Base-by-base conservation (phyloP, 805 yeast genomes). In the Ogataea nonfermentans region DNA sequence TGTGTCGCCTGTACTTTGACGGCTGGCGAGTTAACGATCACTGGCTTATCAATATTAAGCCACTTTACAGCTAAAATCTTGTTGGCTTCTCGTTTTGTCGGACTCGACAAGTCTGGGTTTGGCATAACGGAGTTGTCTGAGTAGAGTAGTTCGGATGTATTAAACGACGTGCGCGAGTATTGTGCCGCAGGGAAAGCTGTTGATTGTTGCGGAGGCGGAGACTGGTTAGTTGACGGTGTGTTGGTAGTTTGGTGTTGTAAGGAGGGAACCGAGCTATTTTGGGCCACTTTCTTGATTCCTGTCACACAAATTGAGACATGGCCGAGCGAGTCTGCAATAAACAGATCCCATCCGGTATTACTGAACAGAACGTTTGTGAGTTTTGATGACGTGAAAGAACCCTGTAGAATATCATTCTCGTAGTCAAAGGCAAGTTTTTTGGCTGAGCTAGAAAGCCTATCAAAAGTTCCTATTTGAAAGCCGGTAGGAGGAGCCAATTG, bases 271-370 rank as follows among this genome's bases (percentile, higher is more conserved):
- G 6, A 59, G 46, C 7, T 46, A 40, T 44, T 37, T 8, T 41
- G 35, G 6, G 35, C 17, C 3, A 52, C 63, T 62, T 67, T 47
- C 53, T 58, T 48, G 14, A 75, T 68, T 3, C 84, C 83, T 0
- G 79, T 67, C 0, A 73, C 73, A 15, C 73, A 56, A 43, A 81
- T 71, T 2, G 84, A 73, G 31, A 81, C 62, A 41, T 81, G 78
- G 2, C 96, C 96, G 25, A 68, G 56, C 15, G 70, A 72, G 58
- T 90, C 98, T 30, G 84, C 70, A 3, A 84, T 76, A 2, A 95
- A 95, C 33, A 93, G 69, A 54, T 90, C 95, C 41, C 84, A 79
- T 31, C 91, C 91, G 1, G 81, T 67, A 33, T 79, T 77, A 43
- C 93, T 81, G 89, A 96, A 93, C 27, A 73, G 66, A 5, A 87